Conservation (phyloP, 2,329 filamentous ascomycete species). For the Aureobasidium lini region DNA sequence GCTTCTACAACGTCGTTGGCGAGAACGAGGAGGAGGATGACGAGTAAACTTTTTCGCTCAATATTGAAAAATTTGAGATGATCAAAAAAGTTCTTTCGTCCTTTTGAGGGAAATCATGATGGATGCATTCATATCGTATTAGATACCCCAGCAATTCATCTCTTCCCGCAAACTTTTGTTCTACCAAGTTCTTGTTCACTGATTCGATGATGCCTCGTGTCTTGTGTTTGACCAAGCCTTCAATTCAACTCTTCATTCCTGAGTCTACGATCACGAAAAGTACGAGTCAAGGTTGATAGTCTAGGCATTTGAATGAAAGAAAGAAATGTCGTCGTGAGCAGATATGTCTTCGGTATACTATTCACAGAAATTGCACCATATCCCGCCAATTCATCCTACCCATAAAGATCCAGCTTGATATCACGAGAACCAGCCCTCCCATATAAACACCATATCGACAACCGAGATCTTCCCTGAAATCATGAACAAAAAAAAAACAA, state of each 20-base stretch:
- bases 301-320: not conserved
- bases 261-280: not conserved
- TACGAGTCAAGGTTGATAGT: no score
- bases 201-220: not conserved
- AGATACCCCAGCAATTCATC: conserved; percentile 11
- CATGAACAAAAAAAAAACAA: not conserved
- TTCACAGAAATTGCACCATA: not conserved
- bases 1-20: conserved; percentile 99
- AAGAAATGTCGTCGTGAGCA: not conserved
- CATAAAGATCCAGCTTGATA: not conserved
- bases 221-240: not conserved
- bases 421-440: not conserved
- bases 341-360: not conserved
- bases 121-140: conserved; percentile 1
- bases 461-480: not conserved
- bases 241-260: not conserved
- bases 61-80: not conserved
- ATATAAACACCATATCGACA: not conserved
- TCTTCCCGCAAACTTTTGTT: not conserved
- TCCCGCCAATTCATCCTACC: not conserved
- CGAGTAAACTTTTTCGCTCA: conserved; percentile 57
- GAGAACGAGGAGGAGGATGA: conserved; percentile 97
- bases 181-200: not conserved
- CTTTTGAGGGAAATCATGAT: not conserved
- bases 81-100: not conserved